Conservation (phyloP, 2,329 filamentous ascomycete species). For the Aspergillus intermedius region DNA sequence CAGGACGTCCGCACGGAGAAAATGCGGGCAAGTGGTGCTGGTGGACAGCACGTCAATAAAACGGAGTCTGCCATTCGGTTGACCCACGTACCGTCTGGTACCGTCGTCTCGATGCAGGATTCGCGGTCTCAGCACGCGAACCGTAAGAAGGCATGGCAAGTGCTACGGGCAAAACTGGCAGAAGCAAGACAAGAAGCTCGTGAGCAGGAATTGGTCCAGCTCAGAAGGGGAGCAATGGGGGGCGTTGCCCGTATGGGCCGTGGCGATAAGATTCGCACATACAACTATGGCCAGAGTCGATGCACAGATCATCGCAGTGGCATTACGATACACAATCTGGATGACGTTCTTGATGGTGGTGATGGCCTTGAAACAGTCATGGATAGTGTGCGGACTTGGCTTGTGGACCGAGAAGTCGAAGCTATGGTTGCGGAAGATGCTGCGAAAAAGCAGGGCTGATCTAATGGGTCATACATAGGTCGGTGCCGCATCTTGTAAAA, state of each 20-base stretch:
- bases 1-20: constrained; percentile 77
- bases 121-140: constrained; percentile 85
- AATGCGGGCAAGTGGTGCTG: constrained; percentile 86
- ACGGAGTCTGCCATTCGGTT: constrained; percentile 92
- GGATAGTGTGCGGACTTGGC: constrained; percentile 69
- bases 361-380: constrained; percentile 68
- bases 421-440: constrained; percentile 60
- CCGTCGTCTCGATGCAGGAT: constrained; percentile 86
- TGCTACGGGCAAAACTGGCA: constrained; percentile 76
- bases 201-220: constrained; percentile 67
- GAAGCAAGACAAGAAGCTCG: constrained; percentile 72
- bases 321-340: constrained; percentile 70
- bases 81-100: constrained; percentile 83
- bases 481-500: too few relatives aligned
- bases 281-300: constrained; percentile 72
- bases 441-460: constrained; percentile 25
- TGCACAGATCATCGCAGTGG: constrained; percentile 86
- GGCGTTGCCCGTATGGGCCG: constrained; percentile 73
- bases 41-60: constrained; percentile 97
- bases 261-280: constrained; percentile 89
- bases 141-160: constrained; percentile 75
- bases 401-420: constrained; percentile 67
- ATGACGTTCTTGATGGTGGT: constrained; percentile 70
- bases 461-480: not conserved
- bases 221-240: constrained; percentile 73